Evolutionary conservation across 1,139 yeast genomes (phyloP), one percentile per base, ranked within the genome.

Genomic region (Diutina scorzettiae): DNA sequence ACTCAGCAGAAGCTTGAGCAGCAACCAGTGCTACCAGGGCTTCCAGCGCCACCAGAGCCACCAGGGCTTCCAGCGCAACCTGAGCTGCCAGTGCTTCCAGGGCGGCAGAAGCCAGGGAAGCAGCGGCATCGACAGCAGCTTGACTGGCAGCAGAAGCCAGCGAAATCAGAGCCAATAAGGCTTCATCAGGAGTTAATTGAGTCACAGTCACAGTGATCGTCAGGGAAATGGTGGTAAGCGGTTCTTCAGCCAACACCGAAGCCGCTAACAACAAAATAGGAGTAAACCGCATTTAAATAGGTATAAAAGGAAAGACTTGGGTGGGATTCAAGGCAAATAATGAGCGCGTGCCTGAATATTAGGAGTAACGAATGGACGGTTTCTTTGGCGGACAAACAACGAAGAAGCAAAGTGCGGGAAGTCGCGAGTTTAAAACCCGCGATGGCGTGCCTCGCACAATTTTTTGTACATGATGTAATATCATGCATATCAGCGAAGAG

Each of bases 191-290:
- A n/a, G 39, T 23, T 19, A 34, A 34, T 23, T 23, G 39, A 19
- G 39, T 34, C 20, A 34, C 39, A 19, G 39, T 34, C 20, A 34
- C 39, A 14, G 39, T 34, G 28, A 34, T 34, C 12, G 39, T 34
- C 28, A 23, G 28, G 27, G 25, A 20, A 14, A 34, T 20, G 21
- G 39, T 34, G 28, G 39, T 34, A 8, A 30, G n/a, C 9, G 18
- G 11, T 5, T 30, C 33, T 14, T 32, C 37, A 32, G 37, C 37
- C n/a, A 20, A 17, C 6, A 34, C 27, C 11, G 39, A 17, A n/a
- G 39, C 39, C 17, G 28, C 28, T 20, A 34, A 20, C 27, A 34
- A 5, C n/a, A 34, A 34, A 18, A 32, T n/a, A 12, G 39, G 16
- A 16, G 24, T n/a, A 23, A 34, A 12, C 18, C 39, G 27, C 39